A percentile compares a stretch with the other conserved stretches of the same genome.
phyloP scores from a whole-genome alignment of 306 rosid genomes.

The Cyamopsis tetragonoloba region DNA sequence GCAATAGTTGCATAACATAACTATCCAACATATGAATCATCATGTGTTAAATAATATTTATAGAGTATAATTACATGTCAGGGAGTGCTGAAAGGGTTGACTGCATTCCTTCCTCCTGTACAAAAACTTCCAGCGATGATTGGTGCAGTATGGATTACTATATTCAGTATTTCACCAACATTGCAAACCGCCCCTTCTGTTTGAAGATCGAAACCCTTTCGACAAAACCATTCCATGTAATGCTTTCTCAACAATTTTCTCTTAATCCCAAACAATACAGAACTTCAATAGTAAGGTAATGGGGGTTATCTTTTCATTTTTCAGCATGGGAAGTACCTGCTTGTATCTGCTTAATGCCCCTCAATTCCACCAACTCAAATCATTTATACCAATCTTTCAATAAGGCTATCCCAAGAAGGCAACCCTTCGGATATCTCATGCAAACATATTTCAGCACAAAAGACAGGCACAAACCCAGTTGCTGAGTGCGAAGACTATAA shows the following conservation, averaged over 20 bases:
- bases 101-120: constrained; percentile 64
- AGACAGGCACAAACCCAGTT: constrained; percentile 79
- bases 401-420: constrained; percentile 44
- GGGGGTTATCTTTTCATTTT: constrained; percentile 70
- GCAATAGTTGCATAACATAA: constrained; percentile 24
- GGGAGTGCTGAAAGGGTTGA: constrained; percentile 79
- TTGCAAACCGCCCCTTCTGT: constrained; percentile 29
- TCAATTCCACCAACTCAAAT: constrained; percentile 44
- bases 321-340: constrained; percentile 74
- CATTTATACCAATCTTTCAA: constrained; percentile 47
- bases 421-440: constrained; percentile 42
- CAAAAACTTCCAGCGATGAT: constrained; percentile 36
- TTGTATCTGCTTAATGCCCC: constrained; percentile 50
- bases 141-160: constrained; percentile 38
- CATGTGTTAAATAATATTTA: constrained; percentile 25
- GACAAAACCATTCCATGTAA: constrained; percentile 78
- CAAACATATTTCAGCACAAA: constrained; percentile 60
- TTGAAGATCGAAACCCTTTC: constrained; percentile 57
- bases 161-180: constrained; percentile 41
- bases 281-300: constrained; percentile 64
- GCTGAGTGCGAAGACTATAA: constrained; percentile 84
- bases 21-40: constrained; percentile 26
- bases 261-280: constrained; percentile 61
- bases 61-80: constrained; percentile 73
- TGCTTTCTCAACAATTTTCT: constrained; percentile 42